Evolutionary conservation across 164 flowering plant species (phyloP).

Genomic region (Cinnamomum micranthum): DNA sequence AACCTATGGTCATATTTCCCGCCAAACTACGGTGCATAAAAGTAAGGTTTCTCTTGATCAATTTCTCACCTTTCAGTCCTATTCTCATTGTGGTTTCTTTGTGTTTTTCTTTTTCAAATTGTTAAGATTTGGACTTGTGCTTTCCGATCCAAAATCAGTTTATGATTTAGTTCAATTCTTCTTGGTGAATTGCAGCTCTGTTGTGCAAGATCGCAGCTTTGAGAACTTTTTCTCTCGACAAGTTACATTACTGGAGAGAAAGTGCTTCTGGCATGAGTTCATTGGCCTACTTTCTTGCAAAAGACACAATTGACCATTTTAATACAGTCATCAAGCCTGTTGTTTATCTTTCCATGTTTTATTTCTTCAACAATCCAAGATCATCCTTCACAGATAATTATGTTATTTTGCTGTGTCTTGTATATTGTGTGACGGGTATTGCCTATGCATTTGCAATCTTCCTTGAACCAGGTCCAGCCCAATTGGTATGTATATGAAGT

Average conservation of each 20-base stretch:
- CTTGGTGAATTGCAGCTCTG: slow-evolving; percentile 57
- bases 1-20: too few species aligned
- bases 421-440: slow-evolving; percentile 95
- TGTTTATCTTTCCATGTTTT: slow-evolving; percentile 96
- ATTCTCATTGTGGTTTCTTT: too few species aligned
- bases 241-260: slow-evolving; percentile 87
- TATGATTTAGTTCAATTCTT: slow-evolving; percentile 5
- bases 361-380: slow-evolving; percentile 95
- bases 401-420: slow-evolving; percentile 66
- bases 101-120: too few species aligned
- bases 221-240: slow-evolving; percentile 86
- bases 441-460: slow-evolving; percentile 80
- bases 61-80: too few species aligned
- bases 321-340: slow-evolving; percentile 79
- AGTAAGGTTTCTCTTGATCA: too few species aligned
- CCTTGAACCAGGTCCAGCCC: slow-evolving; percentile 80
- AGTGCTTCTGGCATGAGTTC: slow-evolving; percentile 88
- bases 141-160: not conserved
- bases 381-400: slow-evolving; percentile 75
- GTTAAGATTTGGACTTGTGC: not conserved
- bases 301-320: slow-evolving; percentile 84
- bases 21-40: too few species aligned
- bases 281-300: slow-evolving; percentile 77
- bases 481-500: slow-evolving; percentile 52
- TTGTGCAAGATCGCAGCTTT: slow-evolving; percentile 78